Evolutionary conservation across 2,329 filamentous ascomycete species (phyloP).

Genomic region (Pseudogymnoascus sp.): DNA sequence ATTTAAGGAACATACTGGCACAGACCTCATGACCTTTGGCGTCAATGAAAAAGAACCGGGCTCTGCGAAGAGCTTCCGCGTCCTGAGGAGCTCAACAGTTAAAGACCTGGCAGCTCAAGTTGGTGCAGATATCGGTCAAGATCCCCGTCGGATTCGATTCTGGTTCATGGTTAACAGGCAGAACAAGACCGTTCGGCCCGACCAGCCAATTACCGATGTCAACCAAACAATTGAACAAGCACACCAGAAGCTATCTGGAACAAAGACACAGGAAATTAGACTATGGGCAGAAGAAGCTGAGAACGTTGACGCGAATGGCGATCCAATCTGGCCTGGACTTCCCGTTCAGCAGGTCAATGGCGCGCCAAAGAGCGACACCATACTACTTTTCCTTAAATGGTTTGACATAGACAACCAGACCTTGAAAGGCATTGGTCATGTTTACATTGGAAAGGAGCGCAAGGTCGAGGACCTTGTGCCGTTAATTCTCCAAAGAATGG

Average conservation of each 20-base stretch:
- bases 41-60: constrained; percentile 50
- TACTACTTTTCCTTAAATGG: constrained; percentile 86
- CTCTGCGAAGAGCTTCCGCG: constrained; percentile 61
- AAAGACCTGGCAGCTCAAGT: constrained; percentile 64
- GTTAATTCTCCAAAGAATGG: constrained; percentile 71
- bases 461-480: constrained; percentile 79
- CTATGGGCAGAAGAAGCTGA: constrained; percentile 79
- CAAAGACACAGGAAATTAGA: constrained; percentile 57
- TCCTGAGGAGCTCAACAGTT: constrained; percentile 67
- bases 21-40: constrained; percentile 70
- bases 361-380: constrained; percentile 50
- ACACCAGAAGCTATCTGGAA: constrained; percentile 56
- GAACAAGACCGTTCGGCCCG: constrained; percentile 90
- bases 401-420: constrained; percentile 74
- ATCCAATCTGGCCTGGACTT: constrained; percentile 61
- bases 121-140: constrained; percentile 58
- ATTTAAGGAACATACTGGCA: constrained; percentile 72
- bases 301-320: constrained; percentile 56
- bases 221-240: constrained; percentile 72
- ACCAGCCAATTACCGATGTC: constrained; percentile 72
- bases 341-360: constrained; percentile 47
- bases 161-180: constrained; percentile 99
- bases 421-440: constrained; percentile 67
- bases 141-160: constrained; percentile 64
- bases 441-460: constrained; percentile 81